Conservation (phyloP, 768 basidiomycete genomes). For the Lentinula detonsa region DNA sequence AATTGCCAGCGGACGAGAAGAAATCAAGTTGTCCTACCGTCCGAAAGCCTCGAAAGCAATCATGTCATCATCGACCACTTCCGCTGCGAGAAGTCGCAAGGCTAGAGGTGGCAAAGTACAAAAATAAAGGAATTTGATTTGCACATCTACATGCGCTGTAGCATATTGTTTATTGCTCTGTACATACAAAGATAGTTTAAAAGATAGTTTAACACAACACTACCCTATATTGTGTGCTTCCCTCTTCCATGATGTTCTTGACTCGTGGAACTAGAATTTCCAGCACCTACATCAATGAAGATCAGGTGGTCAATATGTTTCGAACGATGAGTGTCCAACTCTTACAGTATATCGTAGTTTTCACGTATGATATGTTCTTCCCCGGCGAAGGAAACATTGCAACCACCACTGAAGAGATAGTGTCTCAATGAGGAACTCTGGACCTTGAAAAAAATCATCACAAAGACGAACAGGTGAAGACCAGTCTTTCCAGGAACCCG, state of each 20-base stretch:
- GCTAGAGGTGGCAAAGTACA: neutral
- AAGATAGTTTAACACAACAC: neutral
- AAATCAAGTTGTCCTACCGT: neutral
- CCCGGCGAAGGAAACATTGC: slow-evolving; percentile 42
- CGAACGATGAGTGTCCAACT: slow-evolving; percentile 7
- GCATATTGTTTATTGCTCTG: neutral
- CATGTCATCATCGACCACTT: neutral
- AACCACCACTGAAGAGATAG: slow-evolving; percentile 27
- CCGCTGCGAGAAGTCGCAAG: neutral
- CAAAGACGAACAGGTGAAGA: slow-evolving; percentile 52
- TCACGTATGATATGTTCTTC: slow-evolving; percentile 32
- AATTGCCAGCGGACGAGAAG: neutral
- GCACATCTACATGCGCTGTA: neutral
- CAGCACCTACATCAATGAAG: slow-evolving; percentile 26
- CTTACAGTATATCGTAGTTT: slow-evolving; percentile 45
- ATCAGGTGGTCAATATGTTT: neutral
- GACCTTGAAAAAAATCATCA: neutral
- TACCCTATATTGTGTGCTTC: neutral
- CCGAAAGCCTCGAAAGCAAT: neutral
- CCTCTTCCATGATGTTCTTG: neutral
- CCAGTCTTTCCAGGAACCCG: slow-evolving; percentile 72
- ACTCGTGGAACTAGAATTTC: slow-evolving; percentile 15
- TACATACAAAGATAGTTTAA: neutral
- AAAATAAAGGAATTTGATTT: neutral
- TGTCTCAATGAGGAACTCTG: slow-evolving; percentile 4